Conservation (phyloP, 495 filamentous ascomycete genomes). For the Penicillium taxi region DNA sequence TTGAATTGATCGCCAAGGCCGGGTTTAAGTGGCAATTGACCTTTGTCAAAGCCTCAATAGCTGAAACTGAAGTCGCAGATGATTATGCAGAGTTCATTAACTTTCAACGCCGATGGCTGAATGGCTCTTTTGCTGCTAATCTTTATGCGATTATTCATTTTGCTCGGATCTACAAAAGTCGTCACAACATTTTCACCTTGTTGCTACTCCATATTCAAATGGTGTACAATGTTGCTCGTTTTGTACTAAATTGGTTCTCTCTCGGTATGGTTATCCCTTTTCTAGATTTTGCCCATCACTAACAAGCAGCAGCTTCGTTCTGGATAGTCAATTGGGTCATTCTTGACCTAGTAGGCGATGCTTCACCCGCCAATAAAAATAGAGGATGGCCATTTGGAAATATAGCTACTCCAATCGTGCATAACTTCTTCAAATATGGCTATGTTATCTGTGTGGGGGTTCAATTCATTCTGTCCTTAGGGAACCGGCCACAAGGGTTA, state of each 20-base stretch:
- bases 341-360: constrained; percentile 78
- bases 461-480: constrained; percentile 89
- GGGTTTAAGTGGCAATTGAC: constrained; percentile 96
- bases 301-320: constrained; percentile 49
- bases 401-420: constrained; percentile 68
- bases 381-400: constrained; percentile 63
- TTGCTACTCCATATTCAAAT: constrained; percentile 88
- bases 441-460: constrained; percentile 76
- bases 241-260: constrained; percentile 81
- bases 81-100: constrained; percentile 78
- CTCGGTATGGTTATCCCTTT: constrained; percentile 50
- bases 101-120: constrained; percentile 84
- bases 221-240: constrained; percentile 77
- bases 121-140: constrained; percentile 86
- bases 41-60: constrained; percentile 96
- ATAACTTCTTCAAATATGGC: constrained; percentile 74
- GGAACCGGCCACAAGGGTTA: constrained; percentile 79
- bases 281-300: constrained; percentile 29
- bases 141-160: constrained; percentile 94
- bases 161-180: constrained; percentile 83
- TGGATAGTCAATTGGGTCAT: constrained; percentile 91
- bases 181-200: constrained; percentile 84
- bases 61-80: constrained; percentile 95
- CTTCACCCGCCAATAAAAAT: constrained; percentile 31
- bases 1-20: constrained; percentile 95